A percentile compares a stretch with the other conserved stretches of the same genome.
These are phyloP conservation scores for Colletotrichum sp. DNA, from an alignment of 2,329 filamentous ascomycete genomes.

Conservation along the genomic window DNA sequence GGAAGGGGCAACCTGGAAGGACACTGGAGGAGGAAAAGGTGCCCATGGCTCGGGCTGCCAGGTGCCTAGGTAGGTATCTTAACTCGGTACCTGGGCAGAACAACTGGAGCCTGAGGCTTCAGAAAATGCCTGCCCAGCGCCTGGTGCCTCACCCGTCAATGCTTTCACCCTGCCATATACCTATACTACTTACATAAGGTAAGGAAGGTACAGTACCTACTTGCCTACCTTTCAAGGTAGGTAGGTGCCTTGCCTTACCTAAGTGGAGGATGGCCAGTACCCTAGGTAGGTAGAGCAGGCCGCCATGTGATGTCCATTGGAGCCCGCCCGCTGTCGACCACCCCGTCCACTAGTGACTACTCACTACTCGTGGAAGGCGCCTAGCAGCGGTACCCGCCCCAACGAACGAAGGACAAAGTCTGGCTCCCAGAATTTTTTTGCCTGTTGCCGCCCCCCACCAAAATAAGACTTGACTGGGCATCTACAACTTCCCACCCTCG, in stretches of 20 bases:
- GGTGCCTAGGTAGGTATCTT: neutral
- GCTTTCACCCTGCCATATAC: neutral
- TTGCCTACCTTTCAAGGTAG: neutral
- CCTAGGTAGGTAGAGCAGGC: neutral
- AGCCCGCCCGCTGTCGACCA: neutral
- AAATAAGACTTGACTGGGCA: conserved; percentile 19
- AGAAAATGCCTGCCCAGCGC: neutral
- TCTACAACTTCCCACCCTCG: conserved; percentile 15
- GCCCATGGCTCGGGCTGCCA: neutral
- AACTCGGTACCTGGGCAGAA: neutral
- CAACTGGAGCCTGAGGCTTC: neutral
- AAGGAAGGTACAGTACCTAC: neutral
- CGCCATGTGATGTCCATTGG: neutral
- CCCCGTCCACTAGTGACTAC: neutral
- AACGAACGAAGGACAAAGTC: conserved; percentile 10
- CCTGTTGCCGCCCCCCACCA: conserved; percentile 17
- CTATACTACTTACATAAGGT: neutral
- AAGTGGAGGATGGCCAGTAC: neutral
- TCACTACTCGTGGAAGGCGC: conserved; percentile 3
- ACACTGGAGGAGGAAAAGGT: neutral
- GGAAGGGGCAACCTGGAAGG: neutral
- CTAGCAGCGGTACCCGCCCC: conserved; percentile 16
- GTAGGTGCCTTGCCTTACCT: neutral
- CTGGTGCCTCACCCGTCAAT: neutral
- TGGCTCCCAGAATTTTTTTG: conserved; percentile 12